Evolutionary conservation across 2,329 filamentous ascomycete species (phyloP).

Genomic region (Plectosphaerella plurivora): DNA sequence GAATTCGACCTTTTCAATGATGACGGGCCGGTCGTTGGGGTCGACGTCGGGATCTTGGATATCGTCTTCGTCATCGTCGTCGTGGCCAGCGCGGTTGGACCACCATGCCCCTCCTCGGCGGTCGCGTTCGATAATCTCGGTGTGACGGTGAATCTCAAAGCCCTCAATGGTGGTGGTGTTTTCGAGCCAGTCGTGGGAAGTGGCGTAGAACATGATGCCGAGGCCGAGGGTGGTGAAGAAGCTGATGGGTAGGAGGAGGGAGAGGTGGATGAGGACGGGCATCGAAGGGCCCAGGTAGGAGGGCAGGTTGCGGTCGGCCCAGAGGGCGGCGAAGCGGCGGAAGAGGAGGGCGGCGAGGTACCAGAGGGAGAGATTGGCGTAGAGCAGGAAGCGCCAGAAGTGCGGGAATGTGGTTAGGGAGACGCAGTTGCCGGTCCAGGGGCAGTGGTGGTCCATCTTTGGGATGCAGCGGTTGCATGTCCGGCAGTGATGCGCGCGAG

Average conservation of each 20-base stretch:
- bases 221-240: constrained; percentile 58
- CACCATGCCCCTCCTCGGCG: constrained; percentile 36
- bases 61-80: constrained; percentile 25
- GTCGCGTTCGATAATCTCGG: constrained; percentile 46
- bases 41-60: constrained; percentile 25
- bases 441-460: constrained; percentile 84
- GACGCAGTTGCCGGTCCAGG: constrained; percentile 81
- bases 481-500: constrained; percentile 77
- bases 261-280: constrained; percentile 54
- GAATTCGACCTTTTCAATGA: constrained; percentile 63
- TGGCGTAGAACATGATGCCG: constrained; percentile 59
- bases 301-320: constrained; percentile 61
- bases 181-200: constrained; percentile 54
- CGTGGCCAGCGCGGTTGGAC: constrained; percentile 26
- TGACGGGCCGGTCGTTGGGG: constrained; percentile 32
- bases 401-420: constrained; percentile 78
- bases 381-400: constrained; percentile 74
- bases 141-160: constrained; percentile 67
- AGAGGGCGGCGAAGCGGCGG: constrained; percentile 55
- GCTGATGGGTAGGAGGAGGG: constrained; percentile 54
- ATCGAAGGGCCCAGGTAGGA: constrained; percentile 68
- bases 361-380: constrained; percentile 62
- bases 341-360: constrained; percentile 57
- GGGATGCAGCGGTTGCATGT: constrained; percentile 70
- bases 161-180: constrained; percentile 79